Conservation (phyloP, 768 basidiomycete genomes). For the Clitopilus passeckerianus region DNA sequence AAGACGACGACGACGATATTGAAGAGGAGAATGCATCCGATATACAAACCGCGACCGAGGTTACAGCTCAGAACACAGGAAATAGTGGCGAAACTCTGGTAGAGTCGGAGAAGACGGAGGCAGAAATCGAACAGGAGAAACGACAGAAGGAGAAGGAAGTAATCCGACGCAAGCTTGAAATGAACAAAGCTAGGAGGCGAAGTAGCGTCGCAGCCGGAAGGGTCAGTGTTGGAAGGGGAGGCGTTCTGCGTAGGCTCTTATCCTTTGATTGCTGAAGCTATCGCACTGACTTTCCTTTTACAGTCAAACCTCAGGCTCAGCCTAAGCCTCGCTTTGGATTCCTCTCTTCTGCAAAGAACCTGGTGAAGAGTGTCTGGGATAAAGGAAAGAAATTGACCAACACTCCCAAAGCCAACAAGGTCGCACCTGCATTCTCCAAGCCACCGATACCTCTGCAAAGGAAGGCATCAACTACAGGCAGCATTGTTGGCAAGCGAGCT, state of each 20-base stretch:
- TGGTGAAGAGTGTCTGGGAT: conserved; percentile 74
- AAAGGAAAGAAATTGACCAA: conserved; percentile 34
- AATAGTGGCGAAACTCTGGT: conserved; percentile 21
- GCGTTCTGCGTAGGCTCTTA: conserved; percentile 33
- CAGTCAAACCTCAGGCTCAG: conserved; percentile 31
- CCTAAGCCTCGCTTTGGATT: conserved; percentile 61
- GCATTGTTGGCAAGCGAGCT: conserved; percentile 1
- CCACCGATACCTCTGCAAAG: conserved; percentile 8
- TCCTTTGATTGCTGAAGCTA: neutral
- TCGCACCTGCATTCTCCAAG: conserved; percentile 4
- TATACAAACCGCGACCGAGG: conserved; percentile 25
- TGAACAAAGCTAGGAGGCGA: conserved; percentile 61
- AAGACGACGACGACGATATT: conserved; percentile 30
- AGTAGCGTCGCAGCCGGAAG: conserved; percentile 55
- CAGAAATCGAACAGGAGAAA: conserved; percentile 40
- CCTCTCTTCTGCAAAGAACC: conserved; percentile 62
- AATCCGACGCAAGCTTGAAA: conserved; percentile 59
- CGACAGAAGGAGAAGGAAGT: conserved; percentile 50
- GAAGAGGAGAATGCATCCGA: conserved; percentile 24
- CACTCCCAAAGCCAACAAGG: conserved; percentile 7
- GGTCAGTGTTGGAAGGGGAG: conserved; percentile 32
- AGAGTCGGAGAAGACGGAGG: conserved; percentile 29
- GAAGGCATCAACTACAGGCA: conserved; percentile 1
- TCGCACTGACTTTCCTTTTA: conserved; percentile 4
- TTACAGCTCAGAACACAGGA: conserved; percentile 4